These are phyloP conservation scores for Starmerella tilneyi DNA, from an alignment of 805 yeast genomes.

Conservation along the genomic window DNA sequence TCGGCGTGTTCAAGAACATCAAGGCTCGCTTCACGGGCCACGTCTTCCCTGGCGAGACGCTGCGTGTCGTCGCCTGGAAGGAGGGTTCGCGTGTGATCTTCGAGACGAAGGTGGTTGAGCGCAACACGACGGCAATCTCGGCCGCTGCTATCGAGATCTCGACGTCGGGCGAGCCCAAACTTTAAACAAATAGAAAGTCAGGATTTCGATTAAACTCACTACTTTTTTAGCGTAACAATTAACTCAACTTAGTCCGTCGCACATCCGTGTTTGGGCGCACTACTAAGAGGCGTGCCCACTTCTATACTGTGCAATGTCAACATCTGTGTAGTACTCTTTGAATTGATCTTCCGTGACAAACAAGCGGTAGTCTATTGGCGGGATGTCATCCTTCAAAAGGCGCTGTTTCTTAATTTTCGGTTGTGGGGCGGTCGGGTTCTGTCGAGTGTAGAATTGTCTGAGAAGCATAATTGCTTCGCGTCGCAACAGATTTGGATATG, in stretches of 20 bases:
- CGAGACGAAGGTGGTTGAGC: slow-evolving; percentile 72
- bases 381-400: slow-evolving; percentile 41
- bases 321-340: slow-evolving; percentile 40
- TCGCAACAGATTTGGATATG: slow-evolving; percentile 68
- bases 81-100: slow-evolving; percentile 58
- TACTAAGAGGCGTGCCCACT: slow-evolving; percentile 5
- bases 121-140: slow-evolving; percentile 67
- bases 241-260: not conserved
- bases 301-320: slow-evolving; percentile 25
- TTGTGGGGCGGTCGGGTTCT: slow-evolving; percentile 74
- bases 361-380: slow-evolving; percentile 45
- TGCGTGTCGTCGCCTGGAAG: slow-evolving; percentile 77
- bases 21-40: slow-evolving; percentile 85
- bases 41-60: slow-evolving; percentile 89
- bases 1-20: slow-evolving; percentile 70
- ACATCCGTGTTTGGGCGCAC: no score
- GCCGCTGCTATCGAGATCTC: slow-evolving; percentile 71
- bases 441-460: slow-evolving; percentile 73
- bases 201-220: not conserved
- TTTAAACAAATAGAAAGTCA: slow-evolving; percentile 5
- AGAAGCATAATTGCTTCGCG: slow-evolving; percentile 75
- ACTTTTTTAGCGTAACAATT: not conserved
- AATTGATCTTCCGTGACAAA: slow-evolving; percentile 48
- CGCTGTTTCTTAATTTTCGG: slow-evolving; percentile 60
- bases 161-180: slow-evolving; percentile 24